Evolutionary conservation across 176 grass and related monocot species (phyloP), one percentile per base, ranked within the genome.

Genomic region (Tillandsia leiboldiana): DNA sequence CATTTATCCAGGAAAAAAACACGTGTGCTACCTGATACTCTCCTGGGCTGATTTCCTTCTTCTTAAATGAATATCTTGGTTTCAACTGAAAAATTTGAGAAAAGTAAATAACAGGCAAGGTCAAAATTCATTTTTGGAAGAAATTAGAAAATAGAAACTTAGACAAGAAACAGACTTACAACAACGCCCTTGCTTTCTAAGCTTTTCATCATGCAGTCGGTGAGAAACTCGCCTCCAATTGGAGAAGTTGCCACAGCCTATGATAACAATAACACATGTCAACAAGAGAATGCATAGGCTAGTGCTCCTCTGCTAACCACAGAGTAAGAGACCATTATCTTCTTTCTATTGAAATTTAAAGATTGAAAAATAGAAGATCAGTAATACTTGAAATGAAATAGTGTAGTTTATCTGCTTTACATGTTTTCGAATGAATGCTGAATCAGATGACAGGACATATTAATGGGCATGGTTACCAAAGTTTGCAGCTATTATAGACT

Each of bases 121-220:
- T 28, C 51, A 59, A 49, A 75, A 53, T 26, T 54, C 18, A 58
- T 48, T 42, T 49, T 50, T 13, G 24, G 63, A 65, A 24, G 53
- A 73, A 51, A 79, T 17, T 48, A 66, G 53, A 61, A 63, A 61
- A 48, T 29, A 13, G 51, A 77, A 74, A 9, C 33, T 66, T 51
- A 72, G 63, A 74, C 7, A 26, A 77, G 70, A 70, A 27, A 51
- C 52, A 77, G 62, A 80, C 95, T 79, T 83, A 99, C 95, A 76
- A 75, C 72, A 33, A 88, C 26, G 2, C 90, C 95, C 80, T 94
- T 99, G 84, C 84, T 99, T 81, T 93, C 90, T 80, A 99, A 88
- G 78, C 95, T 99, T 88, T 86, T 99, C 87, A 99, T 88, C 95
- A 99, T 99, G 82, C 95, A 99, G 48, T 99, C 95, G 29, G 87